These are phyloP conservation scores for Candida multigemmis DNA, from an alignment of 805 yeast genomes.

Conservation along the genomic window DNA sequence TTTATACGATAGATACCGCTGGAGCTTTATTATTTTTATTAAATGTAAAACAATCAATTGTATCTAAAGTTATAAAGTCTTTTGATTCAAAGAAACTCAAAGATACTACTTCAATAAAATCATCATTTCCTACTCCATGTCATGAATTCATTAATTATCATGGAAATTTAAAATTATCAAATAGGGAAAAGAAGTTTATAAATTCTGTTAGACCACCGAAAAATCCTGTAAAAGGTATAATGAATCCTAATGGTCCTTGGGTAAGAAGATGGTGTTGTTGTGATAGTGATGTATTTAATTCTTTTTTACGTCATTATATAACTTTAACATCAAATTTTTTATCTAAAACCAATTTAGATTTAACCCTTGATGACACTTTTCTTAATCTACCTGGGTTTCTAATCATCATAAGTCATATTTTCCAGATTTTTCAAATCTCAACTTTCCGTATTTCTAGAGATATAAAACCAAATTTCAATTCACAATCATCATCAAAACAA, in stretches of 20 bases:
- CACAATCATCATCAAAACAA: slow-evolving; percentile 1
- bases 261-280: slow-evolving; percentile 50
- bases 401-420: slow-evolving; percentile 36
- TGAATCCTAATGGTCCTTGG: slow-evolving; percentile 56
- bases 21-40: slow-evolving; percentile 48
- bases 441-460: slow-evolving; percentile 13
- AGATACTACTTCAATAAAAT: slow-evolving; percentile 1
- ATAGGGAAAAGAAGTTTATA: slow-evolving; percentile 15
- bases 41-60: slow-evolving; percentile 41
- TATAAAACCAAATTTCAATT: slow-evolving; percentile 1
- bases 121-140: slow-evolving; percentile 19
- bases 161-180: slow-evolving; percentile 19
- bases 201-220: slow-evolving; percentile 31
- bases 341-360: not conserved
- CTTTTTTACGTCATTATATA: slow-evolving; percentile 54
- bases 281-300: slow-evolving; percentile 50
- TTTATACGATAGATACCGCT: slow-evolving; percentile 46
- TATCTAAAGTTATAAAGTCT: slow-evolving; percentile 13
- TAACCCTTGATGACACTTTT: slow-evolving; percentile 4
- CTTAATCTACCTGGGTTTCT: slow-evolving; percentile 36
- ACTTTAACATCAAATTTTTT: slow-evolving; percentile 10
- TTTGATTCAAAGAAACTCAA: slow-evolving; percentile 5
- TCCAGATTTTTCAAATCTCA: slow-evolving; percentile 30
- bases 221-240: slow-evolving; percentile 38
- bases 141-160: slow-evolving; percentile 20